Base-by-base conservation (phyloP, 257 asterid genomes). In the Verbena officinalis region DNA sequence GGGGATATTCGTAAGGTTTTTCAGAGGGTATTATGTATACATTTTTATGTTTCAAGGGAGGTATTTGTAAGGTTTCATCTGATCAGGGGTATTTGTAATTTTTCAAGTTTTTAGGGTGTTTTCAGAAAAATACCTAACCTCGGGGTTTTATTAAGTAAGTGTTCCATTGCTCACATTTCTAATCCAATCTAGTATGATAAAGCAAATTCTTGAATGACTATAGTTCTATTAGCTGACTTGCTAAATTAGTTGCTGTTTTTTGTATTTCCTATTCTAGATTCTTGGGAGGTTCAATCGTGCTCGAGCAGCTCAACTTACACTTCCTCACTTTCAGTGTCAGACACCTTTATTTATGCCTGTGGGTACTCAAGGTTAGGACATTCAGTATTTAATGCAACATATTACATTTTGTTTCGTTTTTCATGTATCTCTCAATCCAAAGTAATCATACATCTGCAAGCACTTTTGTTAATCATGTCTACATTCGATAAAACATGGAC, bases 271-370 rank as follows among this genome's bases (percentile, higher is more conserved):
- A 23, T 50, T 4, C 62, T 65, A 92, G 96, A 84, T 94, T 73
- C 96, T 94, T 71, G 99, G 97, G 77, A 84, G 81, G 84, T 94
- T 90, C 68, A 90, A 90, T 73, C 96, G 95, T 44, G 99, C 97
- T 44, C 95, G 97, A 39, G 97, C 96, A 21, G 99, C 97, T 56
- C 77, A 55, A 53, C 95, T 94, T 55, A 86, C 88, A 27, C 96
- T 90, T 60, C 99, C 97, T 17, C 99, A 94, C 78, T 86, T 79
- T 75, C 82, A 78, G 40, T 83, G 83, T 72, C 92, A 90, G 73
- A 90, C 97, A 54, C 99, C 97, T 57, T 75, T 94, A 34, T 90
- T 94, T 70, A 90, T 94, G 99, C 99, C 99, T 0, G 99, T 94
- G 23, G 99, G 99, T 23, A 90, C 99, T n/a, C 97, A 94, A 90